Base-by-base conservation (phyloP, 345 rosid genomes). In the Gossypium turneri region DNA sequence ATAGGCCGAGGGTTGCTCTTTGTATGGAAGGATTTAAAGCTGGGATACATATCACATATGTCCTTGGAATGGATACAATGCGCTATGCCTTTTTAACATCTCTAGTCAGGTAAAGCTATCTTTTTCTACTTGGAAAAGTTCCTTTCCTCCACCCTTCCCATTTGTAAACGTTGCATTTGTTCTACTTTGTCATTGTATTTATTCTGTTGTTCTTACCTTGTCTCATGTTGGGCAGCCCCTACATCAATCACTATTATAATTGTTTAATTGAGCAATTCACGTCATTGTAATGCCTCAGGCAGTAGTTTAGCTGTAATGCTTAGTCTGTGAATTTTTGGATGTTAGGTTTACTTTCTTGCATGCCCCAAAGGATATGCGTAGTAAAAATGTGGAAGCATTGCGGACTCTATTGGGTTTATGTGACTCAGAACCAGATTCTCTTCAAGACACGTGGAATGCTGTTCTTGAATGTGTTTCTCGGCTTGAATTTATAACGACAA, bases 381-480 rank as follows among this genome's bases (percentile, higher is more conserved):
- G 92, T 83, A 95, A 95, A 88, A 95, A 93, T 86, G 98, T 91
- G 53, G 99, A 95, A 89, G 97, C 99, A 69, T 83, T 95, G 85
- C 93, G 90, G 74, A 91, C 94, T 65, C 80, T 95, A 68, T 85
- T 95, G 81, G 82, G 88, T 64, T 83, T 95, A 60, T 88, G 93
- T 60, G 98, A 91, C 79, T 81, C 84, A 20, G 93, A 93, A 77
- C 83, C 88, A 66, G 91, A 80, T 75, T 86, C 93, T 78, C 94
- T 95, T 79, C 97, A 88, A 77, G 98, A 95, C 85, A 93, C 99
- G n/a, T 95, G 99, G 98, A 95, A 95, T 86, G 99, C 98, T 67
- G 94, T 95, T 71, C 76, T 95, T 70, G 99, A 93, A 87, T 95
- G 99, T 82, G 98, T 93, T 81, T 91, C 99, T 73, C 94, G 99